Conservation (phyloP, 2,329 filamentous ascomycete genomes). For the Colletotrichum phormii region DNA sequence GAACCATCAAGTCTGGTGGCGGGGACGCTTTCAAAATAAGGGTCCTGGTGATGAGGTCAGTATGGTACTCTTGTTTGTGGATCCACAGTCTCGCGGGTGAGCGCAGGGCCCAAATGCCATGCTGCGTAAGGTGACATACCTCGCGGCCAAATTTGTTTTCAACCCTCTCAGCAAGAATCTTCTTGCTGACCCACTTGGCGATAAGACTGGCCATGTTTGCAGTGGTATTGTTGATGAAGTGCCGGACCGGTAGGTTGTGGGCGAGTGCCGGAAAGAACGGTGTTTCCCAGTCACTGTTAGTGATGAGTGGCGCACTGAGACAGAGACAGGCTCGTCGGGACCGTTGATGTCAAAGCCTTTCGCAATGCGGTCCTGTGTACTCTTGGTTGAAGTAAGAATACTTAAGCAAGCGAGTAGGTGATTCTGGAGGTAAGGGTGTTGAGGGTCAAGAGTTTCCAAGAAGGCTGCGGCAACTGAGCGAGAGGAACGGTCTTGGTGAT, state of each 20-base stretch:
- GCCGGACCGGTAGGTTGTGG: constrained; percentile 24
- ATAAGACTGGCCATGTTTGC: constrained; percentile 62
- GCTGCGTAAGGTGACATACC: constrained; percentile 45
- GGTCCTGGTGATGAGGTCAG: constrained; percentile 70
- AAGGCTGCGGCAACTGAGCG: not conserved
- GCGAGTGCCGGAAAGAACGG: constrained; percentile 7
- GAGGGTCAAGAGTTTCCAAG: not conserved
- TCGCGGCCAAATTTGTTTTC: constrained; percentile 70
- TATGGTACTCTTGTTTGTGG: not conserved
- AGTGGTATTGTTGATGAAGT: constrained; percentile 4
- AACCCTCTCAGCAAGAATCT: constrained; percentile 66
- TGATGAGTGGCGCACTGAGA: not conserved
- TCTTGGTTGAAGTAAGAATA: not conserved
- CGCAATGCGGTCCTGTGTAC: not conserved
- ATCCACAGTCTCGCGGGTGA: constrained; percentile 42
- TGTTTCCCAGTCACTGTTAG: not conserved
- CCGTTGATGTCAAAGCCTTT: not conserved
- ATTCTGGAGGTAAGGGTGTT: not conserved
- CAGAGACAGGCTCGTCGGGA: not conserved
- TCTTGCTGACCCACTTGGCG: constrained; percentile 67
- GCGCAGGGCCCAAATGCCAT: not conserved
- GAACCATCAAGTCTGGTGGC: constrained; percentile 76
- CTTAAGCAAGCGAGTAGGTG: not conserved
- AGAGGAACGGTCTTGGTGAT: constrained; percentile 5
- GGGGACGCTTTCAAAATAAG: constrained; percentile 86